Evolutionary conservation across 768 basidiomycete species (phyloP).

Genomic region (Rhizopogon vulgaris): DNA sequence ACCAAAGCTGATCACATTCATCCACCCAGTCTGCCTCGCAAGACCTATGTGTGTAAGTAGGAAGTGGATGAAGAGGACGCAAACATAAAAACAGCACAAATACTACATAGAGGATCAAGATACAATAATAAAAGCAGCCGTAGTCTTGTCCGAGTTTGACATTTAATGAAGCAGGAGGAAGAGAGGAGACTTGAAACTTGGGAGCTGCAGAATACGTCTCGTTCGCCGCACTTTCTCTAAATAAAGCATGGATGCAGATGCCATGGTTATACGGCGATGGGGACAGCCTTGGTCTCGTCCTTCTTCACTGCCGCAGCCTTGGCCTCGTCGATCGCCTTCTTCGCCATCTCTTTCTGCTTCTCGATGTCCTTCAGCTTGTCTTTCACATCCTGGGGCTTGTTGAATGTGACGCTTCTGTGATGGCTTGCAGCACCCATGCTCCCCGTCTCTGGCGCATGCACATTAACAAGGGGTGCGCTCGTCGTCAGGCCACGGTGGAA

Average conservation of each 20-base stretch:
- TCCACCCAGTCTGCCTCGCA: background rate
- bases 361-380: slow-evolving; percentile 33
- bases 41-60: background rate
- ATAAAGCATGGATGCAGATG: background rate
- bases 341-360: slow-evolving; percentile 55
- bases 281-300: slow-evolving; percentile 45
- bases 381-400: slow-evolving; percentile 39
- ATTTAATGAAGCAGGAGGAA: background rate
- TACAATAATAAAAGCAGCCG: slow-evolving; percentile 1
- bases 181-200: background rate
- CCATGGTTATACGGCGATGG: slow-evolving; percentile 27
- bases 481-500: slow-evolving; percentile 76
- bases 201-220: background rate
- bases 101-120: background rate
- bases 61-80: background rate
- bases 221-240: background rate
- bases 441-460: slow-evolving; percentile 58
- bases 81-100: slow-evolving; percentile 1
- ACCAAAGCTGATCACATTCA: background rate
- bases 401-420: slow-evolving; percentile 69
- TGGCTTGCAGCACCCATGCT: slow-evolving; percentile 59
- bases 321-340: slow-evolving; percentile 62
- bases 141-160: background rate
- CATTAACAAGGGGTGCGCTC: slow-evolving; percentile 53
- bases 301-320: slow-evolving; percentile 60